These are phyloP conservation scores for Adiantum capillusveneris DNA, from an alignment of 75 land plant genomes.

Conservation along the genomic window DNA sequence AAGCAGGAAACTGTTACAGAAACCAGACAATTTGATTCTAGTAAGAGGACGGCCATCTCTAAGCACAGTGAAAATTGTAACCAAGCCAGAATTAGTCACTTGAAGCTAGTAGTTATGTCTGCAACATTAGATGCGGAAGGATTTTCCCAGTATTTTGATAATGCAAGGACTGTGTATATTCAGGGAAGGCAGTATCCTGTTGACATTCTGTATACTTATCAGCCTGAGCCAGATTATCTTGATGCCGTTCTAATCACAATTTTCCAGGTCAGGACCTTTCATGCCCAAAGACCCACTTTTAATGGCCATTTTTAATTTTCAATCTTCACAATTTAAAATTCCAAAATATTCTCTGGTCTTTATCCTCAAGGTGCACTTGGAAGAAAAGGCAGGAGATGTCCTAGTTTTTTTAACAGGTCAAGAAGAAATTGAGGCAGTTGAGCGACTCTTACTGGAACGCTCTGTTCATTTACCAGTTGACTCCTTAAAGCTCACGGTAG, in stretches of 20 bases:
- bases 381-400: slow-evolving; percentile 71
- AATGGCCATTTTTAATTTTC: too few relatives aligned
- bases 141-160: slow-evolving; percentile 59
- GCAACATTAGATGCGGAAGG: slow-evolving; percentile 92
- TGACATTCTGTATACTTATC: slow-evolving; percentile 77
- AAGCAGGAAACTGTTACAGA: too few relatives aligned
- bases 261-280: too few relatives aligned
- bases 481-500: too few relatives aligned
- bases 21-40: too few relatives aligned
- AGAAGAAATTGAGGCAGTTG: slow-evolving; percentile 88
- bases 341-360: slow-evolving; percentile 72
- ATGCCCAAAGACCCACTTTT: too few relatives aligned
- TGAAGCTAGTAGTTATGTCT: slow-evolving; percentile 94
- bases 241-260: too few relatives aligned
- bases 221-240: slow-evolving; percentile 57
- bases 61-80: slow-evolving; percentile 57
- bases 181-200: slow-evolving; percentile 88
- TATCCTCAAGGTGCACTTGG: slow-evolving; percentile 52
- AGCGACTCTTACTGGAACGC: too few relatives aligned
- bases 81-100: slow-evolving; percentile 31
- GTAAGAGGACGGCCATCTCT: too few relatives aligned
- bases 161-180: slow-evolving; percentile 72
- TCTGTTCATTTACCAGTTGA: too few relatives aligned
- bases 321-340: slow-evolving; percentile 75
- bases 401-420: slow-evolving; percentile 97